These are phyloP conservation scores for Brassica rapa DNA, from an alignment of 345 rosid species.

Conservation along the genomic window DNA sequence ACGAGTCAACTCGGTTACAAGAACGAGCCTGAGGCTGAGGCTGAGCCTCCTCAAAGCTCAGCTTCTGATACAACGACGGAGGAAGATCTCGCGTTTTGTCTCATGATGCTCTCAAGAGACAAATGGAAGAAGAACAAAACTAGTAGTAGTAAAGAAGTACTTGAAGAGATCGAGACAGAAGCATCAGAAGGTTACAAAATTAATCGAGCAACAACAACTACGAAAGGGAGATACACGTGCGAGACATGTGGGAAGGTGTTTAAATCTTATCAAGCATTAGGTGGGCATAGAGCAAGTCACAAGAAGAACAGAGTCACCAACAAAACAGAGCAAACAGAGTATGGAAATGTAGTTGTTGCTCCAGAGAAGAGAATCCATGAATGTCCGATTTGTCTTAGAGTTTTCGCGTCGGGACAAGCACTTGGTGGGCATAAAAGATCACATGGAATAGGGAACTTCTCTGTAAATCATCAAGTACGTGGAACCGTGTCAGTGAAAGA, in stretches of 20 bases:
- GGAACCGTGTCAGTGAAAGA: constrained; percentile 36
- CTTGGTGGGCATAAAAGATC: constrained; percentile 97
- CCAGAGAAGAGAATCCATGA: constrained; percentile 58
- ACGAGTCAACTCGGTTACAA: constrained; percentile 33
- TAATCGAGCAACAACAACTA: constrained; percentile 22
- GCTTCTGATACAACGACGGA: constrained; percentile 81
- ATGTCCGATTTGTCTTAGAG: constrained; percentile 83
- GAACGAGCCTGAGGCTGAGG: constrained; percentile 47
- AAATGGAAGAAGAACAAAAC: constrained; percentile 64
- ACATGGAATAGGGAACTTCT: constrained; percentile 52
- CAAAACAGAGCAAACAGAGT: constrained; percentile 43
- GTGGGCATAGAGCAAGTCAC: constrained; percentile 95
- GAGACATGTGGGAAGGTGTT: constrained; percentile 81
- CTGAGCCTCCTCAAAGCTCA: constrained; percentile 64
- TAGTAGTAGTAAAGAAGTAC: constrained; percentile 21
- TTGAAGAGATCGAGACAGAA: constrained; percentile 47
- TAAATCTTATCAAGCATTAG: constrained; percentile 89
- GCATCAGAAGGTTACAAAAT: constrained; percentile 46
- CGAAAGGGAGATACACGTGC: constrained; percentile 63
- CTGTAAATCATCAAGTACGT: constrained; percentile 35
- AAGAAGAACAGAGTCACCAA: constrained; percentile 53
- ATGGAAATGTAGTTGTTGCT: constrained; percentile 23
- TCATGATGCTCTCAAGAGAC: constrained; percentile 88
- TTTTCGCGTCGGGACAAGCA: constrained; percentile 92
- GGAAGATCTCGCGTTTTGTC: constrained; percentile 93